Evolutionary conservation across 345 rosid genomes (phyloP).

Genomic region (Citrus australasica): DNA sequence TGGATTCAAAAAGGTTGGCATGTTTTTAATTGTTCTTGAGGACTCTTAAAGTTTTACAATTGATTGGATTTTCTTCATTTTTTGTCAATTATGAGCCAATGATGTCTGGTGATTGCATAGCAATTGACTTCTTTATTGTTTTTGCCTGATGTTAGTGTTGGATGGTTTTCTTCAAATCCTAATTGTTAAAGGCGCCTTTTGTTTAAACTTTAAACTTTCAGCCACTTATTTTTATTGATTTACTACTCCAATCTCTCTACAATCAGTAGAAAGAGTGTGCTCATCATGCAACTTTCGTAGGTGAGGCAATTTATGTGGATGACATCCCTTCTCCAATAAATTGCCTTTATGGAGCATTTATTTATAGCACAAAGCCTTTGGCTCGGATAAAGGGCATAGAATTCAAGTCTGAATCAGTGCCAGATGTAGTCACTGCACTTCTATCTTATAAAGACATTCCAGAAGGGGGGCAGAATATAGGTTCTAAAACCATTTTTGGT

Average conservation of each 20-base stretch:
- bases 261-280: background rate
- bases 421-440: conserved; percentile 51
- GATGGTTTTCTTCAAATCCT: background rate
- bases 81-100: too few relatives aligned
- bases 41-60: background rate
- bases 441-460: conserved; percentile 76
- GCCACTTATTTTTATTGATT: background rate
- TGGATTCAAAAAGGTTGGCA: background rate
- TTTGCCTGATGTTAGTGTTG: too few relatives aligned
- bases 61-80: background rate
- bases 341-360: conserved; percentile 78
- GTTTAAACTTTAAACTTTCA: background rate
- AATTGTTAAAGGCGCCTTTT: background rate
- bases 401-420: conserved; percentile 33
- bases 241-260: background rate
- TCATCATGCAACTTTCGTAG: conserved; percentile 35
- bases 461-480: conserved; percentile 59
- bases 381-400: conserved; percentile 54
- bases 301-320: conserved; percentile 92
- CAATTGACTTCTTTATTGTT: too few relatives aligned
- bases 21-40: background rate
- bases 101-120: too few relatives aligned
- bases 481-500: conserved; percentile 40
- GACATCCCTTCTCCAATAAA: conserved; percentile 76
- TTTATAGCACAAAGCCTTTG: conserved; percentile 74